phyloP scores from a whole-genome alignment of 2,329 filamentous ascomycete species.

The Sporothrix globosa region DNA sequence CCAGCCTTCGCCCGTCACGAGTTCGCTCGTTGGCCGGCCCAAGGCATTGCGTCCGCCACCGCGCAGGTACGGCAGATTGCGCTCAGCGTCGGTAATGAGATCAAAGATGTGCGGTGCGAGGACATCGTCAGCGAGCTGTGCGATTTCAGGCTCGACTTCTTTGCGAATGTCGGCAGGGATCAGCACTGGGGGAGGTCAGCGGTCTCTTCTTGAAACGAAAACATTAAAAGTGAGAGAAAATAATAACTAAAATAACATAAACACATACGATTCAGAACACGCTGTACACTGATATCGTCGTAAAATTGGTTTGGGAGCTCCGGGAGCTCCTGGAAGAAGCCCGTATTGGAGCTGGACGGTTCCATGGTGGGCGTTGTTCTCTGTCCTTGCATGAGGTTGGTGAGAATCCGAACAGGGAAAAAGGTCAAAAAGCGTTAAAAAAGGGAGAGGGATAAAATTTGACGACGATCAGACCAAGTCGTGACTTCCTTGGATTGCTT shows the following conservation, averaged over 20 bases:
- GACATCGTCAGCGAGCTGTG: constrained; percentile 55
- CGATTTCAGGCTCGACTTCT: constrained; percentile 50
- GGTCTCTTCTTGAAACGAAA: background rate
- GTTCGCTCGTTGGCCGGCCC: constrained; percentile 60
- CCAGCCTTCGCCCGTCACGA: constrained; percentile 71
- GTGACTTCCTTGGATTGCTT: background rate
- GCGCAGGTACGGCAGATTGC: constrained; percentile 63
- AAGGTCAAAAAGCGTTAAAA: background rate
- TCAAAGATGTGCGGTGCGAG: constrained; percentile 59
- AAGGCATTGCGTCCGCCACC: constrained; percentile 63
- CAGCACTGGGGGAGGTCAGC: constrained; percentile 49
- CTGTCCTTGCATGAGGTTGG: background rate
- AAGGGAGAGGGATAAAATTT: background rate
- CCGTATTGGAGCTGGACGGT: constrained; percentile 51
- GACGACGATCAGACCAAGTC: background rate
- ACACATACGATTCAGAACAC: constrained; percentile 55
- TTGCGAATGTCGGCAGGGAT: constrained; percentile 49
- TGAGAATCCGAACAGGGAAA: background rate
- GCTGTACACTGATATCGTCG: constrained; percentile 57
- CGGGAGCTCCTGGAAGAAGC: constrained; percentile 61
- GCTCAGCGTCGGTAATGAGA: constrained; percentile 66
- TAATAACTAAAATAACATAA: background rate
- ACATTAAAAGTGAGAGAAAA: too few relatives aligned
- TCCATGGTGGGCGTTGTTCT: constrained; percentile 44
- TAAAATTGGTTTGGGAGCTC: constrained; percentile 60